A percentile compares a stretch with the other conserved stretches of the same genome.
Evolutionary conservation across 176 grass and related monocot species (phyloP).

Genomic region (Poa annua): DNA sequence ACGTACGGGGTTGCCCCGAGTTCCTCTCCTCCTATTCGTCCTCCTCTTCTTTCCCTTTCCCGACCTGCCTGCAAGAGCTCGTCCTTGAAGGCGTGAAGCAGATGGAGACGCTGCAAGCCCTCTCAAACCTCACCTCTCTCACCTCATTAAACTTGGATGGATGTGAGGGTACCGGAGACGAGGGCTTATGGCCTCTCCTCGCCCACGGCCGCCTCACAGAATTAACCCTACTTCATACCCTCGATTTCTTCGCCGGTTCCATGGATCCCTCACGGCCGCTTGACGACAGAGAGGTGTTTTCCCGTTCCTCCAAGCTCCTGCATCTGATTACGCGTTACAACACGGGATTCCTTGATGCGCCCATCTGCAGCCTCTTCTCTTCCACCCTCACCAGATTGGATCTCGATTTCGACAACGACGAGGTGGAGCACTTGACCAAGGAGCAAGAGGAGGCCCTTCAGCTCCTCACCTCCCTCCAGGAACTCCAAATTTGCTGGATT

Average conservation of each 20-base stretch:
- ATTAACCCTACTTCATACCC: no score
- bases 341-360: background rate
- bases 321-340: background rate
- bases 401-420: fast-evolving
- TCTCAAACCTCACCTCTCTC: no score
- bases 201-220: no score
- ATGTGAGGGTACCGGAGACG: no score
- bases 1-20: no score
- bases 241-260: background rate
- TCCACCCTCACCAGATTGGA: background rate
- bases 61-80: no score
- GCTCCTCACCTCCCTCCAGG: background rate
- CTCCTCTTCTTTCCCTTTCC: no score
- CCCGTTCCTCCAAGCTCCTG: background rate
- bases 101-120: no score
- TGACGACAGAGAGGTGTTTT: background rate
- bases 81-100: no score
- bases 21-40: no score
- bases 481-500: fast-evolving
- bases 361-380: background rate
- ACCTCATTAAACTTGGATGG: no score
- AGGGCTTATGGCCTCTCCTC: no score
- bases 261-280: background rate
- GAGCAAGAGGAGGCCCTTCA: background rate
- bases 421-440: background rate